A percentile compares a stretch with the other conserved stretches of the same genome.
These are phyloP conservation scores for Cladosporium colombiae DNA, from an alignment of 2,329 filamentous ascomycete genomes.

Conservation along the genomic window DNA sequence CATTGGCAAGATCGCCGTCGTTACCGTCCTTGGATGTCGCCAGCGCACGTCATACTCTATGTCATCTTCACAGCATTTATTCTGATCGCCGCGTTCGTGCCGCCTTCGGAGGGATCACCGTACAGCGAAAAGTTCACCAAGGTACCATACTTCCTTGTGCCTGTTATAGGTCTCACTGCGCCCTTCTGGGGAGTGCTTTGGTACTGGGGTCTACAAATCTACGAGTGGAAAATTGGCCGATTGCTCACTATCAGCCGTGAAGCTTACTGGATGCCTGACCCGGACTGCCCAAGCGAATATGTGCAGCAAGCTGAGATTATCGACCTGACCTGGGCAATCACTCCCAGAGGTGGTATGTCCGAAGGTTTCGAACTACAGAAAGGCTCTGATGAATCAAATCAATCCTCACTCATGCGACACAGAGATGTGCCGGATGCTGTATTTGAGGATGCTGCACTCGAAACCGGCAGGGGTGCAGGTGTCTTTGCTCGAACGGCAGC, in stretches of 20 bases:
- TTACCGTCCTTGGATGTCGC: conserved; percentile 30
- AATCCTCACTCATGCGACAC: neutral
- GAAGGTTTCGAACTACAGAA: conserved; percentile 20
- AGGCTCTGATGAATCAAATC: neutral
- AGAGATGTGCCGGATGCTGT: neutral
- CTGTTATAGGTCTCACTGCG: conserved; percentile 27
- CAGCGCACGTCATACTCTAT: conserved; percentile 29
- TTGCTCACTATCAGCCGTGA: conserved; percentile 25
- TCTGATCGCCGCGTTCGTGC: neutral
- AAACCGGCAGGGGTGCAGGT: neutral
- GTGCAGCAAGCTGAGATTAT: conserved; percentile 28
- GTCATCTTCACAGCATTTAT: conserved; percentile 21
- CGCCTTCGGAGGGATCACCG: conserved; percentile 4
- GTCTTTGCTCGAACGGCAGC: neutral
- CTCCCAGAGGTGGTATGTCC: conserved; percentile 20
- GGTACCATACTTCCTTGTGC: conserved; percentile 30
- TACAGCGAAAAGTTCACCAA: conserved; percentile 24
- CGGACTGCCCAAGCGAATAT: conserved; percentile 25
- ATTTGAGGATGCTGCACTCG: neutral
- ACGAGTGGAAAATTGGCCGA: conserved; percentile 24
- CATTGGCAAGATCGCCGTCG: conserved; percentile 27
- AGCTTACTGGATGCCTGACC: conserved; percentile 26
- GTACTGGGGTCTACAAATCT: conserved; percentile 26
- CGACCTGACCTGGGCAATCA: conserved; percentile 28
- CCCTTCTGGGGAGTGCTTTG: conserved; percentile 28